phyloP scores from a whole-genome alignment of 1,139 yeast species.

The Magnusiomyces clavatus region DNA sequence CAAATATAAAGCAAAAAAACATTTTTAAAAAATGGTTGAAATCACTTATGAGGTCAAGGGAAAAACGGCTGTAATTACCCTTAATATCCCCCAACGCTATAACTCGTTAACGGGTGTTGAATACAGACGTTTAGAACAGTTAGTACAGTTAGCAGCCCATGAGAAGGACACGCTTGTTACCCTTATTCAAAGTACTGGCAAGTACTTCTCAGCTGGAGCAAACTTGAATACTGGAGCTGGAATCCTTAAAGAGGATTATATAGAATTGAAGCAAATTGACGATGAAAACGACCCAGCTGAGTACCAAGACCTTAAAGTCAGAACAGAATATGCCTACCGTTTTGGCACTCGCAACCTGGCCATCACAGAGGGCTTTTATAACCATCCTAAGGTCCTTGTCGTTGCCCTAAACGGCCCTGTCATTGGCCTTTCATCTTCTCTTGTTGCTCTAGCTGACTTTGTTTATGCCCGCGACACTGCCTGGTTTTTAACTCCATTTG shows the following conservation, averaged over 20 bases:
- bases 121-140: slow-evolving; percentile 54
- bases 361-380: slow-evolving; percentile 59
- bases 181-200: slow-evolving; percentile 62
- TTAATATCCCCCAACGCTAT: slow-evolving; percentile 53
- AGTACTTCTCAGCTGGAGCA: slow-evolving; percentile 83
- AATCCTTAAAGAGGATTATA: slow-evolving; percentile 24
- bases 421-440: slow-evolving; percentile 69
- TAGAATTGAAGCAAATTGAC: slow-evolving; percentile 16
- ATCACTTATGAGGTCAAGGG: slow-evolving; percentile 40
- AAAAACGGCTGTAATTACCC: slow-evolving; percentile 55
- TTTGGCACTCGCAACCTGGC: slow-evolving; percentile 66
- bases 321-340: slow-evolving; percentile 38
- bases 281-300: slow-evolving; percentile 12
- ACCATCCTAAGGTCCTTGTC: slow-evolving; percentile 65
- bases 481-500: slow-evolving; percentile 66
- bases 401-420: slow-evolving; percentile 85
- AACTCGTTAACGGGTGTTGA: slow-evolving; percentile 67
- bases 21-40: slow-evolving; percentile 4
- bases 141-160: slow-evolving; percentile 57
- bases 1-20: neutral
- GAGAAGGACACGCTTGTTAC: slow-evolving; percentile 62
- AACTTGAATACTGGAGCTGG: slow-evolving; percentile 41
- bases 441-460: slow-evolving; percentile 69
- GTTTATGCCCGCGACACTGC: slow-evolving; percentile 62
- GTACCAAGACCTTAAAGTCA: slow-evolving; percentile 2